Percentiles rank a stretch among this genome's conserved stretches.
Conservation (phyloP, 1,139 yeast genomes). For the Eremothecium gossypii region DNA sequence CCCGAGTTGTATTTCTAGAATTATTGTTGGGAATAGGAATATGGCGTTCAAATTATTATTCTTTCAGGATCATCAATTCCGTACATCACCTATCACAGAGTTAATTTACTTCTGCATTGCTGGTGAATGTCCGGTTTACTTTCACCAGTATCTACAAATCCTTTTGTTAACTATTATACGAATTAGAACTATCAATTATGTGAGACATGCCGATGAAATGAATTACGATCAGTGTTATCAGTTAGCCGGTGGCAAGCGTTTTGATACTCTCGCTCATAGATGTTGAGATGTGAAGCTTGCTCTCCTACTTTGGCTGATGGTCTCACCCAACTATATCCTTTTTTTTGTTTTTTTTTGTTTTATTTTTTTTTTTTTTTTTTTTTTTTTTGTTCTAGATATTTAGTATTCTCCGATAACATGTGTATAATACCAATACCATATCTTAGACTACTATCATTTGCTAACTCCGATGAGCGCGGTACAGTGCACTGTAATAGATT, state of each 20-base stretch:
- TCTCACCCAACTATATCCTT: not conserved
- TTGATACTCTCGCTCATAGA: no score
- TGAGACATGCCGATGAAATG: no score
- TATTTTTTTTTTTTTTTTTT: slow-evolving; percentile 5
- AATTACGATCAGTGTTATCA: no score
- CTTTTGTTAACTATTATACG: not conserved
- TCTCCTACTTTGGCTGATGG: not conserved
- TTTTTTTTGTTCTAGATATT: slow-evolving; percentile 4
- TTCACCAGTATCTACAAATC: slow-evolving; percentile 1
- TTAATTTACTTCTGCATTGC: slow-evolving; percentile 1
- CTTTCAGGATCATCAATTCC: no score
- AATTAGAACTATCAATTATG: no score
- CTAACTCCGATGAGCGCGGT: not conserved
- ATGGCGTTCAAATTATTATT: no score
- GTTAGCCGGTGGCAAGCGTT: no score
- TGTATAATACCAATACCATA: not conserved
- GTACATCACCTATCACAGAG: no score
- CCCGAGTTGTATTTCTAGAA: no score
- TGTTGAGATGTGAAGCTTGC: no score
- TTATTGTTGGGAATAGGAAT: no score
- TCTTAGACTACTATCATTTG: no score
- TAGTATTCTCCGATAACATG: not conserved
- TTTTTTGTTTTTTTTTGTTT: slow-evolving; percentile 4
- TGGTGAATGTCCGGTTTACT: slow-evolving; percentile 3
- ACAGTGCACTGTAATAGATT: not conserved